phyloP scores from a whole-genome alignment of 2,329 filamentous ascomycete species.

The Blastomyces parvus region DNA sequence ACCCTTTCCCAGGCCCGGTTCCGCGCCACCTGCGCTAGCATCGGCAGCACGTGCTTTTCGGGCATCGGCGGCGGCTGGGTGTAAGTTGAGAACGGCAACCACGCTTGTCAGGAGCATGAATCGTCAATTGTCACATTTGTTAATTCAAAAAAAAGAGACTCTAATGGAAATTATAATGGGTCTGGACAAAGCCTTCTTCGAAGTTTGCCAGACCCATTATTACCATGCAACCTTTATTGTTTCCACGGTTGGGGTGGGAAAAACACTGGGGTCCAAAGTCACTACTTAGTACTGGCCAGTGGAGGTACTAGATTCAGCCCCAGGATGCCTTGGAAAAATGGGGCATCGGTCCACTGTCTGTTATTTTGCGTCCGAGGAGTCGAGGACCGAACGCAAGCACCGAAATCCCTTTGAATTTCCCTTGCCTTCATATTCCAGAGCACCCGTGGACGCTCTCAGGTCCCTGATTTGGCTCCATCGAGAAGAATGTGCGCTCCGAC shows the following conservation, averaged over 20 bases:
- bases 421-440: background rate
- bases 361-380: background rate
- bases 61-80: too few relatives aligned
- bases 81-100: too few relatives aligned
- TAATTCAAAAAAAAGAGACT: background rate
- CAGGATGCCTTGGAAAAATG: background rate
- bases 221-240: background rate
- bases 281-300: too few relatives aligned
- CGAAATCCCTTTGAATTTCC: background rate
- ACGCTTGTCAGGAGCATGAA: background rate
- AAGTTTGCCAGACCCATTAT: background rate
- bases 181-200: too few relatives aligned
- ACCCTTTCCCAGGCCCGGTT: too few relatives aligned
- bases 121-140: background rate
- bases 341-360: background rate
- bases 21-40: too few relatives aligned
- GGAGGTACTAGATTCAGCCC: background rate
- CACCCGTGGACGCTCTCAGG: background rate
- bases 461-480: background rate
- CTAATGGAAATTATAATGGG: background rate
- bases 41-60: too few relatives aligned
- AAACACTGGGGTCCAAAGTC: background rate
- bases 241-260: background rate
- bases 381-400: background rate
- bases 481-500: background rate